Evolutionary conservation across 2,329 filamentous ascomycete species (phyloP), one percentile per base, ranked within the genome.

Genomic region (Penicillium sp.): DNA sequence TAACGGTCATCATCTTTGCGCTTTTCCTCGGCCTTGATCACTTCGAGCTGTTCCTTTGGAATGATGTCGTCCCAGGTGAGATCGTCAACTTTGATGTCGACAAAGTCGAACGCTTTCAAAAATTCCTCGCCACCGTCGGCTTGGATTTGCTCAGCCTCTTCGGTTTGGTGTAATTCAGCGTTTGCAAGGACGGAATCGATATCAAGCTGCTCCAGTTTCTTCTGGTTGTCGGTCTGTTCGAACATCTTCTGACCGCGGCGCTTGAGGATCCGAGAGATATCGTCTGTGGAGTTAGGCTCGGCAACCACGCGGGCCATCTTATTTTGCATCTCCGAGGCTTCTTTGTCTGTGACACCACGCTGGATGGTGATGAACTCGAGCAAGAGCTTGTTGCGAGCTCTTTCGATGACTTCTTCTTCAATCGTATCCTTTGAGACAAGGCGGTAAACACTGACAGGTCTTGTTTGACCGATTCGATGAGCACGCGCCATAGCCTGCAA

Each of bases 231-330:
- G 10, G 87, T 93, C 68, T 96, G 91, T 70, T 97, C 91, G 60
- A 98, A 98, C 85, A 98, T 95, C 70, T 93, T 95, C 66, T 96
- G 93, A n/a, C 93, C 95, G 59, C 93, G 86, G 71, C 91, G 89
- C 74, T 97, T 97, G 64, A 98, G 79, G 52, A 98, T 95, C 68
- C 87, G 87, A 55, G 93, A 95, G 57, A 97, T 97, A 64, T 96
- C 93, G 57, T 95, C 91, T 1, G 88, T 88, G 3, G 88, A 94
- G 52, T 84, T 91, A 7, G 91, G 90, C 60, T 95, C 90, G 48
- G 85, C 84, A 32, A 76, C 69, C 26, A 82, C 77, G 74, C 85
- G 71, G 74, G 73, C 69, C 69, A 89, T 86, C 69, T 90, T 88
- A 61, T 84, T 84, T 59, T 88, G 83, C 62, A 95, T 82, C 60